Evolutionary conservation across 768 basidiomycete species (phyloP).

Genomic region (Kwoniella bestiolae): DNA sequence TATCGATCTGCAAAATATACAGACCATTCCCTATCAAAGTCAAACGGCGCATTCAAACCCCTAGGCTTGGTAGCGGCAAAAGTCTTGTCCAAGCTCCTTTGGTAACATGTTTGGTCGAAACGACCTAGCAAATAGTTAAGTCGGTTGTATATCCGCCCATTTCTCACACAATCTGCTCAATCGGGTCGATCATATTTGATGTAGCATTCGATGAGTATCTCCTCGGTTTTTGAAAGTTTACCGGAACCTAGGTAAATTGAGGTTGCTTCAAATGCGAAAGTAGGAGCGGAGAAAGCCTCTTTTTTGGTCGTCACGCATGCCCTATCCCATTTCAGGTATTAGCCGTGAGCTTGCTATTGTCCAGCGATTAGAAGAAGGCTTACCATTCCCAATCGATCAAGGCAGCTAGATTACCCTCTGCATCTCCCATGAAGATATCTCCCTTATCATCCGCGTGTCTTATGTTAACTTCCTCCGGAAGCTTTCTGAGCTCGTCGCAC

Average conservation of each 20-base stretch:
- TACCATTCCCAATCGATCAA: slow-evolving; percentile 56
- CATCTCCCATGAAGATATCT: slow-evolving; percentile 47
- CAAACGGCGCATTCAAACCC: neutral
- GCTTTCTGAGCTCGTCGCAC: neutral
- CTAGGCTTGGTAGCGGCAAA: neutral
- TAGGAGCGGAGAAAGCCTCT: slow-evolving; percentile 17
- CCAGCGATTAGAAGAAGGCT: too few species aligned
- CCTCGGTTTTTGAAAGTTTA: too few species aligned
- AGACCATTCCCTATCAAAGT: neutral
- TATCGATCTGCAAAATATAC: neutral
- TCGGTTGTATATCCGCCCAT: slow-evolving; percentile 14
- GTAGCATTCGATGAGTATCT: slow-evolving; percentile 13
- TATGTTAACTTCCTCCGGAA: slow-evolving; percentile 26
- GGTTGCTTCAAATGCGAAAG: neutral
- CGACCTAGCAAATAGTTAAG: slow-evolving; percentile 1
- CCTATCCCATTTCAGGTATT: slow-evolving; percentile 49
- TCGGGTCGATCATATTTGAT: slow-evolving; percentile 3
- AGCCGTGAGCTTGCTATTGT: too few species aligned
- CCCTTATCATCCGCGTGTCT: slow-evolving; percentile 41
- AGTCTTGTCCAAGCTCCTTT: neutral
- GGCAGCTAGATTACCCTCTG: slow-evolving; percentile 32
- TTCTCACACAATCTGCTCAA: slow-evolving; percentile 21
- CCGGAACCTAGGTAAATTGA: too few species aligned
- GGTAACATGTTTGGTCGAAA: neutral
- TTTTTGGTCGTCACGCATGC: slow-evolving; percentile 16